Evolutionary conservation across 148 eudicot species (phyloP).

Genomic region (Oxyria digyna): DNA sequence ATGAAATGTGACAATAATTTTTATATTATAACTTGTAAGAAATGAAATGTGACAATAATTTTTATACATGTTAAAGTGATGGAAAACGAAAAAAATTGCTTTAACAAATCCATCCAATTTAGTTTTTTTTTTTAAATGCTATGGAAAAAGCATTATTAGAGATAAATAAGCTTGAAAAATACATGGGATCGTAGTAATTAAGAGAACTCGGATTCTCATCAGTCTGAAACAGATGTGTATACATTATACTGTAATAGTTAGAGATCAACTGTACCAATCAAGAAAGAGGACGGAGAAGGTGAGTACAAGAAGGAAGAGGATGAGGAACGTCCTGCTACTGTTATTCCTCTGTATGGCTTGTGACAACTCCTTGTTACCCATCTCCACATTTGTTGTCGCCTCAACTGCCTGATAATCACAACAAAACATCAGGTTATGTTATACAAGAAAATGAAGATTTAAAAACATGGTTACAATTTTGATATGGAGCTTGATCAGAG

Average conservation of each 20-base stretch:
- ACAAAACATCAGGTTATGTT: background rate
- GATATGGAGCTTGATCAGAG: background rate
- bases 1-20: too few species aligned
- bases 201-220: background rate
- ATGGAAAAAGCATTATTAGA: too few species aligned
- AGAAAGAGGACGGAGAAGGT: constrained; percentile 74
- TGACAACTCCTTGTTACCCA: constrained; percentile 78
- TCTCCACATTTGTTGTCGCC: constrained; percentile 79
- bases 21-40: too few species aligned
- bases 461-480: too few species aligned
- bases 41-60: too few species aligned
- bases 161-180: background rate
- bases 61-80: too few species aligned
- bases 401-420: constrained; percentile 55
- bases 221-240: background rate
- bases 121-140: too few species aligned
- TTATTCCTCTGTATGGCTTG: constrained; percentile 85
- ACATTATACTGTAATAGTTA: background rate
- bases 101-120: too few species aligned
- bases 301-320: constrained; percentile 69
- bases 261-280: constrained; percentile 71
- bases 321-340: constrained; percentile 85
- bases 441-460: background rate
- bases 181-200: background rate
- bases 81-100: too few species aligned